Base-by-base conservation (phyloP, 2,329 filamentous ascomycete species). In the Boeremia lycopersici region DNA sequence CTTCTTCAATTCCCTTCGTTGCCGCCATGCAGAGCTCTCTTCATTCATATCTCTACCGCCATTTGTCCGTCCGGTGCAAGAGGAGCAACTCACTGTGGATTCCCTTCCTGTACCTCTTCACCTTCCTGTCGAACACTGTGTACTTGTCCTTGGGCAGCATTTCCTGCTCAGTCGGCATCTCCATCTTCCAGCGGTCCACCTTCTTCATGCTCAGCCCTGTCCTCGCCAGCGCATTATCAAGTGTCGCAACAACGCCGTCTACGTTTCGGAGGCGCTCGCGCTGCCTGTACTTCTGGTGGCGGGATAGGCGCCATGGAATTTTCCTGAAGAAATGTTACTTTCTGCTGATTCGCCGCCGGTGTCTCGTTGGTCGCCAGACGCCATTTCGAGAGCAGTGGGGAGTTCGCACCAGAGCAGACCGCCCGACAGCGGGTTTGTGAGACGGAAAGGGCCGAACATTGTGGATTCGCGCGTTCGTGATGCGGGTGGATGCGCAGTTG, bases 81-180 rank as follows among this genome's bases (percentile, higher is more conserved):
- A 12, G 44, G 33, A 23, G 35, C 26, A 52, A 86, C 91, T 68
- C 84, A 96, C 93, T 98, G 79, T 98, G 93, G 76, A 99, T 93
- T 51, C 92, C 91, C 86, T 99, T 99, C 74, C 95, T 84, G 77
- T 98, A 99, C 68, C 86, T 88, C 86, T 93, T 96, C 75, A 90
- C 92, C 78, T 98, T 97, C 68, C 93, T 88, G 77, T 96, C 93
- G 77, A 98, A 99, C 70, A 99, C 89, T 26, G 91, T 96, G 80
- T 99, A 99, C 80, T 99, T 99, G 80, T 99, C 95, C 77, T 86
- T 89, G 41, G 95, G 89, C 75, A 96, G 75, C 95, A 99, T 99
- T 82, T 98, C 92, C 70, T 86, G 84, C 82, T 99, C 95, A 25
- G 86, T 89, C 19, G 95, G 95, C 95, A 99, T 99, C 78, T 96